phyloP scores from a whole-genome alignment of 805 yeast species.

The Pichia eremophila region DNA sequence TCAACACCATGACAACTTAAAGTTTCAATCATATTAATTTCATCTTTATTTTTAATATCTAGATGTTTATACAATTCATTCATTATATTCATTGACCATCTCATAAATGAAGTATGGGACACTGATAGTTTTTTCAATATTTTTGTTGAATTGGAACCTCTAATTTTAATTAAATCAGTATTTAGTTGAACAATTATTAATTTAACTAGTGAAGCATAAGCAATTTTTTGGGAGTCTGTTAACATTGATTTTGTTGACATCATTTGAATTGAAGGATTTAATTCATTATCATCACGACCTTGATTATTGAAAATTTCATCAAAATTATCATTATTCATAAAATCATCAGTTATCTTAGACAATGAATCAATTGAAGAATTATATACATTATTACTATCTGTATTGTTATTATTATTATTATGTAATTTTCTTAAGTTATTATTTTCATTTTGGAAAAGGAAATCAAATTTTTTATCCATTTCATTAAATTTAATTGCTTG shows the following conservation, averaged over 20 bases:
- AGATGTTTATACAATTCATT: constrained; percentile 69
- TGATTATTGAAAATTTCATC: constrained; percentile 14
- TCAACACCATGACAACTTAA: constrained; percentile 77
- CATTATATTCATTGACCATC: constrained; percentile 75
- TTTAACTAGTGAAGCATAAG: constrained; percentile 80
- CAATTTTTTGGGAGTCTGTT: constrained; percentile 77
- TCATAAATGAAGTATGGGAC: constrained; percentile 70
- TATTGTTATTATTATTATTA: constrained; percentile 6
- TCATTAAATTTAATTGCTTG: constrained; percentile 65
- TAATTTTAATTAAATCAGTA: constrained; percentile 55
- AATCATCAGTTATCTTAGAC: constrained; percentile 8
- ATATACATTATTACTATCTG: background rate
- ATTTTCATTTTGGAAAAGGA: constrained; percentile 32
- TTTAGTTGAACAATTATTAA: constrained; percentile 75
- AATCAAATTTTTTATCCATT: constrained; percentile 44
- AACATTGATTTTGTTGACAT: constrained; percentile 74
- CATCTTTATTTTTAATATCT: constrained; percentile 59
- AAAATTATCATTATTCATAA: constrained; percentile 17
- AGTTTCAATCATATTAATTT: constrained; percentile 78
- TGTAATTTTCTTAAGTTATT: constrained; percentile 25
- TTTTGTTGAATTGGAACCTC: constrained; percentile 42
- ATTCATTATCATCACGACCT: constrained; percentile 25
- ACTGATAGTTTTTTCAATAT: constrained; percentile 51
- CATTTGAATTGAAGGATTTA: constrained; percentile 54
- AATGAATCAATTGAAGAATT: background rate